Conservation (phyloP, 352 stramenopile genomes). For the Phytophthora sansomeana region DNA sequence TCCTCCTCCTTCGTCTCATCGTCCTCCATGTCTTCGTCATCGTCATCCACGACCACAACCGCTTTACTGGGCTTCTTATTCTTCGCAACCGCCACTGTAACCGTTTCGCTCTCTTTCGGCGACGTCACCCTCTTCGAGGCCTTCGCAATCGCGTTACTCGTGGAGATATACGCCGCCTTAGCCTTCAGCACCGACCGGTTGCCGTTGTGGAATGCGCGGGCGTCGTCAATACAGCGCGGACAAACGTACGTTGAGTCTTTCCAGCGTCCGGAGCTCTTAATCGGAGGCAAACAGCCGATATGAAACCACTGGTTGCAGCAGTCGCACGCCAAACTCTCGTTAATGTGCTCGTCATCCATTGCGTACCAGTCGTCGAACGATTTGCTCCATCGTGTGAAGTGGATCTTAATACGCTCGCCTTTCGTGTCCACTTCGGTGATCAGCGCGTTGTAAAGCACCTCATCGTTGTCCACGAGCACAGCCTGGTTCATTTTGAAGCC, state of each 20-base stretch:
- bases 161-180: conserved; percentile 51
- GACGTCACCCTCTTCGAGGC: conserved; percentile 32
- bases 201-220: conserved; percentile 73
- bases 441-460: conserved; percentile 88
- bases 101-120: conserved; percentile 32
- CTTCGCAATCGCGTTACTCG: conserved; percentile 40
- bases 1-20: conserved; percentile 26
- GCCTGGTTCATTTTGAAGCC: conserved; percentile 85
- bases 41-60: conserved; percentile 37
- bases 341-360: conserved; percentile 91
- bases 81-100: conserved; percentile 25
- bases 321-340: conserved; percentile 89
- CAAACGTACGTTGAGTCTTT: conserved; percentile 91
- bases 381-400: conserved; percentile 89
- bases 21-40: conserved; percentile 45
- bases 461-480: conserved; percentile 87
- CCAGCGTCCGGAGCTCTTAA: conserved; percentile 86
- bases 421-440: conserved; percentile 83
- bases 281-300: conserved; percentile 83
- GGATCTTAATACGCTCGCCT: conserved; percentile 85
- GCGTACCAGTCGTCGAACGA: conserved; percentile 91
- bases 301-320: conserved; percentile 92
- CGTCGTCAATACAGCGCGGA: conserved; percentile 80
- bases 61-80: conserved; percentile 44
- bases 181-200: conserved; percentile 56